phyloP scores from a whole-genome alignment of 1,284 basidiomycete species.

The Papiliotrema laurentii region DNA sequence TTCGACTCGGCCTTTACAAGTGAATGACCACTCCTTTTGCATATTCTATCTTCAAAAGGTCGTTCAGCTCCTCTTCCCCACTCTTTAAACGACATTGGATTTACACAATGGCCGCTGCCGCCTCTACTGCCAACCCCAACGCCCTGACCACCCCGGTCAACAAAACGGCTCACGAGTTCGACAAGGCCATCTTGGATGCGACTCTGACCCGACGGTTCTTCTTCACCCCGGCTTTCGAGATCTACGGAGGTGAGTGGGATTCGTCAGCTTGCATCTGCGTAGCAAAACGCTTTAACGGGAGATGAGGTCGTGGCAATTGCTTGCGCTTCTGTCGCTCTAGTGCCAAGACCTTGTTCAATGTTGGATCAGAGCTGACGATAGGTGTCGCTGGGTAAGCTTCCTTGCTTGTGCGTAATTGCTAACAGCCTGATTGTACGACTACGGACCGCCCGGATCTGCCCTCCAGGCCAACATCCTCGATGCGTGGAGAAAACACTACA shows the following conservation, averaged over 20 bases:
- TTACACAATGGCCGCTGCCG: constrained; percentile 21
- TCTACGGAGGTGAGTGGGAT: constrained; percentile 78
- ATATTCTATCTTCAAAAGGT: no score
- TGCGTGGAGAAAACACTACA: constrained; percentile 97
- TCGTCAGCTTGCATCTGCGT: not conserved
- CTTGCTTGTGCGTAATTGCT: not conserved
- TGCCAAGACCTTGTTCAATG: not conserved
- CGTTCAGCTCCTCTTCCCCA: no score
- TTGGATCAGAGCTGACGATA: constrained; percentile 33
- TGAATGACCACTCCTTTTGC: no score
- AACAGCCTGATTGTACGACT: constrained; percentile 76
- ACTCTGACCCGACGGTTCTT: constrained; percentile 92
- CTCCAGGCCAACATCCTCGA: constrained; percentile 95
- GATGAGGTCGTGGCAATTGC: no score
- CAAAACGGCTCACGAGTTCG: constrained; percentile 83
- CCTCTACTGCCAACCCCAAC: constrained; percentile 33
- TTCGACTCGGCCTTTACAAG: no score
- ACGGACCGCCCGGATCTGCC: constrained; percentile 89
- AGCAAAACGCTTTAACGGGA: no score
- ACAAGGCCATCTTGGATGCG: constrained; percentile 80
- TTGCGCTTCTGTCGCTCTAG: no score
- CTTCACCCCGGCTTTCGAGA: constrained; percentile 96
- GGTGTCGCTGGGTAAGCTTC: constrained; percentile 61
- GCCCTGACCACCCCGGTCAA: constrained; percentile 55
- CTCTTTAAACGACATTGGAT: no score